A percentile compares a stretch with the other conserved stretches of the same genome.
phyloP scores from a whole-genome alignment of 2,329 filamentous ascomycete genomes.

The Sporothrix curviconia region DNA sequence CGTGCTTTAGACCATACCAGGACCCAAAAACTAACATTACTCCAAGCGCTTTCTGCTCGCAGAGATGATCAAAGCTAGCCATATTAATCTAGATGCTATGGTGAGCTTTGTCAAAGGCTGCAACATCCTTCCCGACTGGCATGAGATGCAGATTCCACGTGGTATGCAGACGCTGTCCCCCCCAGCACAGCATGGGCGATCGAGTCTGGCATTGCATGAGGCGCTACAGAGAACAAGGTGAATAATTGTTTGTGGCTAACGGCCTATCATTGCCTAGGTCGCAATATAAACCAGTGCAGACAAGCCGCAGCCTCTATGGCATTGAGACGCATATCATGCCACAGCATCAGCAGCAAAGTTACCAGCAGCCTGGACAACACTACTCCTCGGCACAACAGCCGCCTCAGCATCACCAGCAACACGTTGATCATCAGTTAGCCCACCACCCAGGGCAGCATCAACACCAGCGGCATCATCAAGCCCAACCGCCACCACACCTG shows the following conservation, averaged over 20 bases:
- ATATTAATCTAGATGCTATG: conserved; percentile 40
- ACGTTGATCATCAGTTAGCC: background rate
- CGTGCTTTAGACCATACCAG: too few species aligned
- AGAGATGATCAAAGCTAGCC: conserved; percentile 52
- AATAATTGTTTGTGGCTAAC: too few species aligned
- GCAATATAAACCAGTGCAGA: conserved; percentile 30
- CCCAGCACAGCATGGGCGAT: background rate
- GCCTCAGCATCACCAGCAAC: background rate
- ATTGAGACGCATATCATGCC: conserved; percentile 6
- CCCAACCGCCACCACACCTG: background rate
- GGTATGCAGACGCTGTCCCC: conserved; percentile 22
- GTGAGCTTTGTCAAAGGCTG: conserved; percentile 39
- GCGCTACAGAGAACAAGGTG: too few species aligned
- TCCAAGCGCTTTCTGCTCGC: conserved; percentile 51
- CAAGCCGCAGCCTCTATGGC: conserved; percentile 27
- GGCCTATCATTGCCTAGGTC: conserved; percentile 25
- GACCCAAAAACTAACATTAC: too few species aligned
- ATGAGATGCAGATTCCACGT: conserved; percentile 30
- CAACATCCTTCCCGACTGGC: conserved; percentile 29
- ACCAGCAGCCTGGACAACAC: conserved; percentile 20
- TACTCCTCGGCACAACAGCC: background rate
- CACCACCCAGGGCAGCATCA: conserved; percentile 22
- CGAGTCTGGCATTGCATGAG: too few species aligned
- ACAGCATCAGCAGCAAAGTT: conserved; percentile 22
- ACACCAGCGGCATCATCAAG: conserved; percentile 13